A percentile compares a stretch with the other conserved stretches of the same genome.
Conservation (phyloP, 2,329 filamentous ascomycete species). For the Apiospora malaysiana region DNA sequence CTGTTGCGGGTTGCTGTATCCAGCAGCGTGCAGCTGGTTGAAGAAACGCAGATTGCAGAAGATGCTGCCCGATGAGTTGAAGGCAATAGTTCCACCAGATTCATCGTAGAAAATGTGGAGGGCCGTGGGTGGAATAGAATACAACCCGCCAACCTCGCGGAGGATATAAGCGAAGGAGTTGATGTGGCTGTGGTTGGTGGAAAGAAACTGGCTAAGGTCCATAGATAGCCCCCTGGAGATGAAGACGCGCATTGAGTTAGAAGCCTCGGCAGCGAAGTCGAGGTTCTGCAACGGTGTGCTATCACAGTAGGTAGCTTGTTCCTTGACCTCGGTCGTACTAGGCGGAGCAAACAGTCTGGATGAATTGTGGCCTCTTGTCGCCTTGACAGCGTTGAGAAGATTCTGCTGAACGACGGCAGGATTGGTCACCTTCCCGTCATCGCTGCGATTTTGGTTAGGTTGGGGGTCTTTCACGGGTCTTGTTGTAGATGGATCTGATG, state of each 20-base stretch:
- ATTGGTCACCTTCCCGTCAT: slow-evolving; percentile 62
- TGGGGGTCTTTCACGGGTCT: slow-evolving; percentile 30
- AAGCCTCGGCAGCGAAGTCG: slow-evolving; percentile 70
- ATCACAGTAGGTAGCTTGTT: slow-evolving; percentile 88
- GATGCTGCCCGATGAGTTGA: slow-evolving; percentile 84
- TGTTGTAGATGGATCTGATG: slow-evolving; percentile 30
- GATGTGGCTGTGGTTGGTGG: slow-evolving; percentile 64
- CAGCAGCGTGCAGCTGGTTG: slow-evolving; percentile 72
- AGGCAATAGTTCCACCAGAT: slow-evolving; percentile 82
- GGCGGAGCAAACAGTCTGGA: slow-evolving; percentile 75
- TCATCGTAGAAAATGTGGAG: slow-evolving; percentile 91
- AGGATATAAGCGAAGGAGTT: slow-evolving; percentile 74
- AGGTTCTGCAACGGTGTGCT: slow-evolving; percentile 76
- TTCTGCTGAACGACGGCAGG: slow-evolving; percentile 70
- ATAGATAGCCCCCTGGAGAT: slow-evolving; percentile 60
- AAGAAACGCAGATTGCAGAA: slow-evolving; percentile 96
- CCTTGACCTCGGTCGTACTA: slow-evolving; percentile 74
- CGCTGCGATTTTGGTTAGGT: slow-evolving; percentile 37
- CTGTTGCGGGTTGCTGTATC: slow-evolving; percentile 50
- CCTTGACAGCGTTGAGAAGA: slow-evolving; percentile 77
- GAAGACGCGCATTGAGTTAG: slow-evolving; percentile 77
- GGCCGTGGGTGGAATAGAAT: slow-evolving; percentile 69
- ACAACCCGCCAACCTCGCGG: slow-evolving; percentile 72
- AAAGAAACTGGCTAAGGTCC: slow-evolving; percentile 63
- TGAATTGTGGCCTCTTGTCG: slow-evolving; percentile 79